Evolutionary conservation across 2,329 filamentous ascomycete genomes (phyloP).

Genomic region (Exophiala phaeomuriformis): DNA sequence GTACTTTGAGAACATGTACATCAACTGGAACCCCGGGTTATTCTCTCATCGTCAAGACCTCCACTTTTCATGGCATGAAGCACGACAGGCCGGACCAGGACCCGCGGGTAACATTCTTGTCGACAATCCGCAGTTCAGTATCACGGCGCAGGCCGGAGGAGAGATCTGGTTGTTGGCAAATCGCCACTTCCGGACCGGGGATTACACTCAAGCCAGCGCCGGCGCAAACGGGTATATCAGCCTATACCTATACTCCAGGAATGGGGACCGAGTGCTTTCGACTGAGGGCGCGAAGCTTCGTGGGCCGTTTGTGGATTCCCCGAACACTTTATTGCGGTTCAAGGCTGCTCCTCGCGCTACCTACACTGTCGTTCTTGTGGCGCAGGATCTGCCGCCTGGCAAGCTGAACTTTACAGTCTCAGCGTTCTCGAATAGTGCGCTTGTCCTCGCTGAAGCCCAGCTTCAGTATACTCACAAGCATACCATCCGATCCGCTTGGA

Average conservation of each 20-base stretch:
- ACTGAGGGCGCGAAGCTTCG: slow-evolving; percentile 64
- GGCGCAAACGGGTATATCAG: slow-evolving; percentile 72
- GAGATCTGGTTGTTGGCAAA: slow-evolving; percentile 77
- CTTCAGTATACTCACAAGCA: slow-evolving; percentile 53
- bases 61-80: slow-evolving; percentile 78
- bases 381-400: slow-evolving; percentile 66
- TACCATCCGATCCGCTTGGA: slow-evolving; percentile 65
- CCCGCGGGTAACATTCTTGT: slow-evolving; percentile 32
- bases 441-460: slow-evolving; percentile 56
- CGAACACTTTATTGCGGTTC: slow-evolving; percentile 77
- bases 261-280: slow-evolving; percentile 65
- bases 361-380: slow-evolving; percentile 64
- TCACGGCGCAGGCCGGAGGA: slow-evolving; percentile 49
- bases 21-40: slow-evolving; percentile 90
- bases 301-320: slow-evolving; percentile 86
- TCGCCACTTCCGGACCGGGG: slow-evolving; percentile 71
- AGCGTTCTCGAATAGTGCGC: slow-evolving; percentile 61
- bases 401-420: slow-evolving; percentile 82
- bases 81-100: slow-evolving; percentile 28
- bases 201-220: slow-evolving; percentile 46
- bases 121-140: slow-evolving; percentile 57
- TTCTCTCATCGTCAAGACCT: slow-evolving; percentile 78
- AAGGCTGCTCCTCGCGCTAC: slow-evolving; percentile 47
- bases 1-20: slow-evolving; percentile 89
- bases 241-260: slow-evolving; percentile 68